A percentile compares a stretch with the other conserved stretches of the same genome.
Conservation (phyloP, 371 early-diverging fungal genomes). For the Syncephalis fuscata region DNA sequence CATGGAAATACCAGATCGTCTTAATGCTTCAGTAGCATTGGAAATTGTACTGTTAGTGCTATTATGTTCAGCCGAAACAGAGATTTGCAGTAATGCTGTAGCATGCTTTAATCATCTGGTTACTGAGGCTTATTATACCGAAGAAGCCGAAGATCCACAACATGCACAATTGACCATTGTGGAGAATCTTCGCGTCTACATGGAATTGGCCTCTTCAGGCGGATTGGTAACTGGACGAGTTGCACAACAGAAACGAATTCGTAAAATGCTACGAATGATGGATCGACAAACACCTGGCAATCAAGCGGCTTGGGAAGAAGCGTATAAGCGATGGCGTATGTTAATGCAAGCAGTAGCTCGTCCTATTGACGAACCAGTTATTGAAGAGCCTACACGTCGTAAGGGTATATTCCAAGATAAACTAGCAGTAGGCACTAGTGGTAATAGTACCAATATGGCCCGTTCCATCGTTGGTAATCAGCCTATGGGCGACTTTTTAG, state of each 20-base stretch:
- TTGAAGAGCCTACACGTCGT: conserved; percentile 8
- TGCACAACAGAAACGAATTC: conserved; percentile 63
- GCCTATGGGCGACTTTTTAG: no score
- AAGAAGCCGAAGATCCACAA: conserved; percentile 32
- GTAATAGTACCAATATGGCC: no score
- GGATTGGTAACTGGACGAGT: conserved; percentile 44
- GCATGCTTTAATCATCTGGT: conserved; percentile 44
- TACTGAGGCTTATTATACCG: conserved; percentile 34
- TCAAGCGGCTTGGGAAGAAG: conserved; percentile 75
- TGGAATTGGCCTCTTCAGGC: conserved; percentile 38
- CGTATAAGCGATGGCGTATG: conserved; percentile 59
- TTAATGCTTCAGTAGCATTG: conserved; percentile 49
- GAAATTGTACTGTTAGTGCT: conserved; percentile 63
- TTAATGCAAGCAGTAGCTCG: conserved; percentile 32
- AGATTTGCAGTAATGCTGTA: conserved; percentile 42
- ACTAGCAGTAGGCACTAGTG: no score
- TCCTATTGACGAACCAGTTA: conserved; percentile 19
- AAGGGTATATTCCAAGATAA: background rate
- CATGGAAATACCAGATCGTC: conserved; percentile 36
- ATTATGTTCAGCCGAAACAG: conserved; percentile 57
- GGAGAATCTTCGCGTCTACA: conserved; percentile 54
- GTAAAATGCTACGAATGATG: conserved; percentile 49
- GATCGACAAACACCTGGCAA: conserved; percentile 59
- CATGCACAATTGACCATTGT: conserved; percentile 36
- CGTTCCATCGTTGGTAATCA: no score